Evolutionary conservation across 352 stramenopile genomes (phyloP).

Genomic region (Globisporangium spinosum): DNA sequence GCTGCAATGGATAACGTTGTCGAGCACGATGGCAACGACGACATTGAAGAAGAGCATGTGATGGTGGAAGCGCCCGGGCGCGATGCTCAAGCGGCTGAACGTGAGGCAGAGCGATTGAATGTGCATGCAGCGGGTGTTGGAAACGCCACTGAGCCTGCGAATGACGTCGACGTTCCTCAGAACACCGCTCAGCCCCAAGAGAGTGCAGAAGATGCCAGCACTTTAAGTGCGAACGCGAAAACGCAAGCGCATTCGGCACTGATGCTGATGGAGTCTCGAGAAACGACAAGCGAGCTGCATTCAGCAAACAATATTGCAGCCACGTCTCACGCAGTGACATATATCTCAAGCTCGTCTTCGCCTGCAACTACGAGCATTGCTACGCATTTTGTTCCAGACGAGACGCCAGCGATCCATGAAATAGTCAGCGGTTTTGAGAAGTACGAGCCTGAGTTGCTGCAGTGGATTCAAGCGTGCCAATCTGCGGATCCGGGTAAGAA

Average conservation of each 20-base stretch:
- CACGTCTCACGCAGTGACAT: neutral
- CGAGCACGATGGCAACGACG: constrained; percentile 13
- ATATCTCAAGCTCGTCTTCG: neutral
- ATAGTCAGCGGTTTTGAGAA: constrained; percentile 26
- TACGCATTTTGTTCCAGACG: neutral
- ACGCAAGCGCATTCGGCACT: neutral
- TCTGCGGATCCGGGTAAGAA: constrained; percentile 22
- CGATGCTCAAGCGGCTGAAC: no score
- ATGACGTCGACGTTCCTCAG: neutral
- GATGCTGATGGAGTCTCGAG: neutral
- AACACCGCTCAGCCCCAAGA: neutral
- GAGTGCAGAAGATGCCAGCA: no score
- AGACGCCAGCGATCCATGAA: neutral
- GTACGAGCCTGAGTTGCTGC: constrained; percentile 44
- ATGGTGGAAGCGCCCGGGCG: neutral
- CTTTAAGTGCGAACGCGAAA: neutral
- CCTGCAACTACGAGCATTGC: neutral
- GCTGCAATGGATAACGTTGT: constrained; percentile 17
- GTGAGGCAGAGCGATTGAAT: neutral
- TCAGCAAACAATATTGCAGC: neutral
- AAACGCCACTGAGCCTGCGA: neutral
- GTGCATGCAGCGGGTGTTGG: neutral
- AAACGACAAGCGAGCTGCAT: neutral
- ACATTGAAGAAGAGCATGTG: constrained; percentile 6
- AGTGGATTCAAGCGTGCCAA: constrained; percentile 44